Conservation (phyloP, 805 yeast species). For the Deakozyma indianensis region DNA sequence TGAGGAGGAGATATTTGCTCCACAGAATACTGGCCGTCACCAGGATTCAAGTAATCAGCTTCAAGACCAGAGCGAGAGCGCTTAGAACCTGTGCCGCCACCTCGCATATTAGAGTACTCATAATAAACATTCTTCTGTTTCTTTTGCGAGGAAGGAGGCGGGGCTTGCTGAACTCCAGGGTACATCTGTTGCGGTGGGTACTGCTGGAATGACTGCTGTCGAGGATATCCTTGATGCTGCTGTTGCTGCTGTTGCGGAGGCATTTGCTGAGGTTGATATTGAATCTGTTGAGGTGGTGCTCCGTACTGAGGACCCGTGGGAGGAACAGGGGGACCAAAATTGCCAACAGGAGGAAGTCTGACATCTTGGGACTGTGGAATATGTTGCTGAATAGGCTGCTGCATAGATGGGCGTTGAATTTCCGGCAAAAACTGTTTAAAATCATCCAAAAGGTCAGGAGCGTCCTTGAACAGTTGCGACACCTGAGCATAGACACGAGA, state of each 20-base stretch:
- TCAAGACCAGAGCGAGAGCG: not conserved
- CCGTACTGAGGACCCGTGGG: not conserved
- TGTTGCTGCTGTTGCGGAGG: not conserved
- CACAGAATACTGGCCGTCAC: constrained; percentile 1
- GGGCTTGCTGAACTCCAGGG: not conserved
- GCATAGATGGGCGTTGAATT: constrained; percentile 9
- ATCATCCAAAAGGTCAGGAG: constrained; percentile 89
- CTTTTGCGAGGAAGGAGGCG: not conserved
- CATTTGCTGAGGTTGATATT: constrained; percentile 5
- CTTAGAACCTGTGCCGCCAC: not conserved
- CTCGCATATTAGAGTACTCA: constrained; percentile 4
- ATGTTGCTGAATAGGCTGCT: constrained; percentile 11
- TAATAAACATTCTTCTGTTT: constrained; percentile 1
- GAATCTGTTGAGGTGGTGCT: constrained; percentile 5
- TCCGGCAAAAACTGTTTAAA: constrained; percentile 70
- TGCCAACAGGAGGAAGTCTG: constrained; percentile 81
- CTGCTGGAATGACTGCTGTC: constrained; percentile 2
- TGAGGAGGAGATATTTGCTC: not conserved
- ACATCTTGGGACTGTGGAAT: constrained; percentile 21
- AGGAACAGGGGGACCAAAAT: constrained; percentile 45
- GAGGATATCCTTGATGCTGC: not conserved
- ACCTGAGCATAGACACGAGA: constrained; percentile 93
- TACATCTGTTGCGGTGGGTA: not conserved
- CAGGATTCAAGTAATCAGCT: not conserved
- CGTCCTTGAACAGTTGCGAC: constrained; percentile 72